Conservation (phyloP, 371 early-diverging fungal genomes). For the Syncephalastrum sp. region DNA sequence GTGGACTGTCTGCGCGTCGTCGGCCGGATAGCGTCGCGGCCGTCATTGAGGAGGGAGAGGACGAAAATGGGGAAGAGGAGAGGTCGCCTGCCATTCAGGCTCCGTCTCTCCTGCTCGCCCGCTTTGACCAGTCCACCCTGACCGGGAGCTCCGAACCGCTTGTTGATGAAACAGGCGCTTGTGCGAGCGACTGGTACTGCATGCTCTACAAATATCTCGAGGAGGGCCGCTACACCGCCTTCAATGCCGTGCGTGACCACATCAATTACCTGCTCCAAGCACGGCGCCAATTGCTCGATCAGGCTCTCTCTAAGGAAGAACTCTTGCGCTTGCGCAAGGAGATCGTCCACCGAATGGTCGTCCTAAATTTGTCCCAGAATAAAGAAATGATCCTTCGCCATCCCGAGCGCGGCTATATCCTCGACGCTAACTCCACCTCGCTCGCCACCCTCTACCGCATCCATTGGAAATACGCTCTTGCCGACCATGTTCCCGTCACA, state of each 20-base stretch:
- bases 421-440: conserved; percentile 58
- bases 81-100: conserved; percentile 3
- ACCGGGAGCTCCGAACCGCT: conserved; percentile 63
- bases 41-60: neutral
- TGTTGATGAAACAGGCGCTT: conserved; percentile 69
- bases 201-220: conserved; percentile 54
- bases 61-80: neutral
- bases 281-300: conserved; percentile 66
- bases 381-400: conserved; percentile 65
- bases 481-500: conserved; percentile 17
- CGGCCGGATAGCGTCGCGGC: neutral
- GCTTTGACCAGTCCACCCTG: conserved; percentile 56
- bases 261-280: conserved; percentile 65
- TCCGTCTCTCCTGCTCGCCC: conserved; percentile 41
- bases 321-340: conserved; percentile 53
- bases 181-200: conserved; percentile 66
- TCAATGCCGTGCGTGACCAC: conserved; percentile 52
- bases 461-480: conserved; percentile 51
- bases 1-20: neutral
- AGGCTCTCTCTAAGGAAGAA: conserved; percentile 65
- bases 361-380: conserved; percentile 55
- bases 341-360: conserved; percentile 59
- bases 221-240: conserved; percentile 55
- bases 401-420: conserved; percentile 59
- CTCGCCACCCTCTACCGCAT: conserved; percentile 57